phyloP scores from a whole-genome alignment of 352 stramenopile species.

The Phytopythium aichiense region DNA sequence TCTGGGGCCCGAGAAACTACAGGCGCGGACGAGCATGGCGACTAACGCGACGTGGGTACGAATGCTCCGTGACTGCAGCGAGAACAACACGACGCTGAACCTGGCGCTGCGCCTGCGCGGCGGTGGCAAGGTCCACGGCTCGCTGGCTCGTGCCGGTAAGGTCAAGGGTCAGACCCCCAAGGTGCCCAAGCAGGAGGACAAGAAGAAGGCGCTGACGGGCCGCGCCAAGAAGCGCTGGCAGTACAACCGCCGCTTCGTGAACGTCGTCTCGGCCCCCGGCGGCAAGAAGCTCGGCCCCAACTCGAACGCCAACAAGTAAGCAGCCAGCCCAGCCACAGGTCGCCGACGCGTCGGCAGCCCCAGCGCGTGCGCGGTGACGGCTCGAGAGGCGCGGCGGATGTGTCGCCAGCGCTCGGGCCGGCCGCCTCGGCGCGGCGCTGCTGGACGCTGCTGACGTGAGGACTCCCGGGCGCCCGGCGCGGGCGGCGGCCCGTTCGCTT shows the following conservation, averaged over 20 bases:
- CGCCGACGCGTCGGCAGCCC: neutral
- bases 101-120: constrained; percentile 93
- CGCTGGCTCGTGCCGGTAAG: constrained; percentile 99
- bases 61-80: constrained; percentile 61
- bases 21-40: neutral
- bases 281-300: constrained; percentile 98
- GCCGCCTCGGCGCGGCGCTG: neutral
- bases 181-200: constrained; percentile 98
- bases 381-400: neutral
- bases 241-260: constrained; percentile 99
- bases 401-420: neutral
- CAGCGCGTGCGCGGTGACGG: neutral
- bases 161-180: constrained; percentile 99
- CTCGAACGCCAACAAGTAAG: constrained; percentile 95
- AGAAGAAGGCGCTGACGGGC: constrained; percentile 96
- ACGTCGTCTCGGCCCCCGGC: constrained; percentile 96
- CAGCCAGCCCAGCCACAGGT: constrained; percentile 7
- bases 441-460: neutral
- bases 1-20: neutral
- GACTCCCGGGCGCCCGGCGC: neutral
- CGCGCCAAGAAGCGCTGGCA: constrained; percentile 99
- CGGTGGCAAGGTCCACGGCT: constrained; percentile 99
- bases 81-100: constrained; percentile 96
- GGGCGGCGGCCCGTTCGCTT: neutral
- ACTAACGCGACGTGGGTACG: constrained; percentile 4